phyloP scores from a whole-genome alignment of 176 grass and related monocot genomes.

The Raddia distichophylla region DNA sequence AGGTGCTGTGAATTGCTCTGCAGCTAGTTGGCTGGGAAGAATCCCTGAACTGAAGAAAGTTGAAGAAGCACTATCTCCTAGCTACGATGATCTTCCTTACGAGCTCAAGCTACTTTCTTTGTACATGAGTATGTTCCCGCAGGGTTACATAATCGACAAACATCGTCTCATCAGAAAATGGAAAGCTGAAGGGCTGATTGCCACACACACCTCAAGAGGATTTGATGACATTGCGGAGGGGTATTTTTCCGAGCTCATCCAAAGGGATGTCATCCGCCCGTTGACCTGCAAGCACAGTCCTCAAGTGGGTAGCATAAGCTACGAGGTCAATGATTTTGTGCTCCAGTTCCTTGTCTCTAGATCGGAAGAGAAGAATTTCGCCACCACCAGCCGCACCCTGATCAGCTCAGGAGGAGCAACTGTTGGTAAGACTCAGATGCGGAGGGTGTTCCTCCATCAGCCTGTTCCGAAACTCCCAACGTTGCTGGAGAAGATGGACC shows the following conservation, averaged over 20 bases:
- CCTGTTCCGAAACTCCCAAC: not conserved
- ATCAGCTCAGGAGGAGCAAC: not conserved
- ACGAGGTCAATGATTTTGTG: not conserved
- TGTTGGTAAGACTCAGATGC: not conserved
- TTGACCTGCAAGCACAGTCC: too few species aligned
- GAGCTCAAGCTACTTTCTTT: not conserved
- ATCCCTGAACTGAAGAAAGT: not conserved
- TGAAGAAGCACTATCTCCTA: not conserved
- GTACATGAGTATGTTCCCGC: not conserved
- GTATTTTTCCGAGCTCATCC: not conserved
- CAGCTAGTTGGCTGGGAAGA: not conserved
- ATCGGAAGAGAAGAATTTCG: not conserved
- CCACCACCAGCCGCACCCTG: not conserved
- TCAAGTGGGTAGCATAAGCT: not conserved
- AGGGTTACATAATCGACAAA: not conserved
- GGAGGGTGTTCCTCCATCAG: slow-evolving; percentile 1
- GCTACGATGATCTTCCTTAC: not conserved
- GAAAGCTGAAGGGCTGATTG: not conserved
- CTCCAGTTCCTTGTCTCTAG: not conserved
- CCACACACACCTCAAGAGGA: too few species aligned
- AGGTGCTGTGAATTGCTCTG: not conserved
- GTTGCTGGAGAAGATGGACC: not conserved
- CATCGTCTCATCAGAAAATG: not conserved
- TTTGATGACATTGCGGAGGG: not conserved
- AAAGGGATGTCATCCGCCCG: not conserved